Evolutionary conservation across 2,329 filamentous ascomycete genomes (phyloP), one percentile per base, ranked within the genome.

Genomic region (Elsinoe ampelina): DNA sequence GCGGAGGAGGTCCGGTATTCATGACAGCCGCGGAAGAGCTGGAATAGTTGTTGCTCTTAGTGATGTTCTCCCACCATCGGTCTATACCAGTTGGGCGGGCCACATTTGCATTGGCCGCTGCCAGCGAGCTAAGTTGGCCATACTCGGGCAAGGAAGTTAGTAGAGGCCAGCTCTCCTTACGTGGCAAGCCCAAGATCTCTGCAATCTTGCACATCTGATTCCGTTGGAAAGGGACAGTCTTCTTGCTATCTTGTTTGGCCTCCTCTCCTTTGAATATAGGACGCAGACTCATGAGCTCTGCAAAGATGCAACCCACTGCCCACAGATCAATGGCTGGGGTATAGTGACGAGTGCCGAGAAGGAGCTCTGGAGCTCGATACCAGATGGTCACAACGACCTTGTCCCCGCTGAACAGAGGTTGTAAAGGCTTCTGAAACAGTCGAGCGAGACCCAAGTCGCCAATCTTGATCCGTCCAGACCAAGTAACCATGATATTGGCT

Each of bases 131-230:
- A 11, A 71, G 58, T 38, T 66, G 67, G 60, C 35, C 72, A 66
- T 87, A 95, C 72, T 98, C 93, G 0, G 89, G 90, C 86, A 95
- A 95, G 38, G 85, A 81, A 1, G 82, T 76, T 1, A 98, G 75
- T 26, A 92, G 78, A 0, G 91, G 89, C 93, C 93, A 98, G 22
- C 84, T 82, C 51, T 95, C 88, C 65, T 92, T 92, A 5, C 82
- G 89, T 0, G 93, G 93, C 62, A 95, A 75, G 30, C 93, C 93
- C 76, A 98, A 85, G 61, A 98, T 90, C 67, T 98, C 93, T 36
- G 95, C 89, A 64, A 98, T 98, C 73, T 95, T 96, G 67, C 93
- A 89, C 92, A 98, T 97, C 73, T 98, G 93, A 66, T 96, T 96
- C 12, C 91, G 83, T 71, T 98, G 93, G 64, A 98, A 98, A 0